Evolutionary conservation across 202 grass and related monocot species (phyloP).

Genomic region (Digitaria exilis): DNA sequence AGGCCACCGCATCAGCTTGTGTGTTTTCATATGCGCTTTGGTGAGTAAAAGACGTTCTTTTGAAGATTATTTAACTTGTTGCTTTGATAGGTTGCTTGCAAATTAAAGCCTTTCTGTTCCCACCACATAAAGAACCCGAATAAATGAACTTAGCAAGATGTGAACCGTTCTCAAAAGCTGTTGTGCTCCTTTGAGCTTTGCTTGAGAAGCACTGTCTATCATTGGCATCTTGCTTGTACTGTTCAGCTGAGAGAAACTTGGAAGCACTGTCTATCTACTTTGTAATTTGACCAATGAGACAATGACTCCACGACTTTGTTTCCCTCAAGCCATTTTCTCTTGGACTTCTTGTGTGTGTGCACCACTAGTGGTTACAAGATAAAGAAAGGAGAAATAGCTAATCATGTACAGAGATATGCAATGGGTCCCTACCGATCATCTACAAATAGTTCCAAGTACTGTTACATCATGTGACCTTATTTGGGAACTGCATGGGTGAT

Average conservation of each 20-base stretch:
- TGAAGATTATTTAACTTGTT: constrained; percentile 30
- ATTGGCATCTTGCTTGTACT: constrained; percentile 4
- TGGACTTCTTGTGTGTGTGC: neutral
- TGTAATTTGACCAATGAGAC: neutral
- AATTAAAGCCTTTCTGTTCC: neutral
- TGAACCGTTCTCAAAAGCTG: neutral
- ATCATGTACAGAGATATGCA: neutral
- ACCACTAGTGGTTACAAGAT: neutral
- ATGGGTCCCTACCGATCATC: constrained; percentile 4
- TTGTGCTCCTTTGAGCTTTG: constrained; percentile 21
- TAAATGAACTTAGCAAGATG: neutral
- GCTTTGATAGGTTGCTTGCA: neutral
- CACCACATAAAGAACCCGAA: neutral
- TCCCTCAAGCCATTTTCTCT: neutral
- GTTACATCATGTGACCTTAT: constrained; percentile 32
- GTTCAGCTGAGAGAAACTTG: constrained; percentile 34
- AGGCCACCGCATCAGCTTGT: neutral
- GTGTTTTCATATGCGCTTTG: neutral
- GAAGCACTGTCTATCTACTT: neutral
- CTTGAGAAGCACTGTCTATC: too few species aligned
- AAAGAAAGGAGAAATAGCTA: neutral
- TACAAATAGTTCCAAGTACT: constrained; percentile 19
- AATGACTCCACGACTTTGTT: neutral
- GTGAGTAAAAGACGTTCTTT: constrained; percentile 8
- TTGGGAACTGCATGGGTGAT: too few species aligned